Conservation (phyloP, 805 yeast species). For the Cyberlindnera bimundalis region DNA sequence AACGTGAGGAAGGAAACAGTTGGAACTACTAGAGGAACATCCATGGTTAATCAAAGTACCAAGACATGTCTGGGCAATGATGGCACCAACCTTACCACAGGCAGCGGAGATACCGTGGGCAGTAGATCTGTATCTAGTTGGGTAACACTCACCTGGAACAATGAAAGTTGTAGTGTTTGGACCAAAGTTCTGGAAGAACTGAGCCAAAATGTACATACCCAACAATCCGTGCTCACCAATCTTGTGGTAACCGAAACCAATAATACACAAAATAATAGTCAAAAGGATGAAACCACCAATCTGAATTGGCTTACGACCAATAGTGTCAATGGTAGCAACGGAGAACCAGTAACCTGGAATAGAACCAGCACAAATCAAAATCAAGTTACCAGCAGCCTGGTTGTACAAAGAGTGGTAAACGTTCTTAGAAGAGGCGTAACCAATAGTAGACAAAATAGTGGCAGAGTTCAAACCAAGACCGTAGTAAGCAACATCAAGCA, state of each 20-base stretch:
- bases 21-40: constrained; percentile 51
- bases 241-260: constrained; percentile 82
- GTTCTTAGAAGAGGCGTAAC: constrained; percentile 70
- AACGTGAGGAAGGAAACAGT: constrained; percentile 87
- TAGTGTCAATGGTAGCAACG: constrained; percentile 71
- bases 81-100: constrained; percentile 88
- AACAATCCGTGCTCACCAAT: constrained; percentile 62
- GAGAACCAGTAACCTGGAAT: constrained; percentile 92
- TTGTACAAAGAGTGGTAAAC: constrained; percentile 70
- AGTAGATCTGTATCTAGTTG: constrained; percentile 92
- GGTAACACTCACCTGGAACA: constrained; percentile 89
- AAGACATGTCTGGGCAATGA: constrained; percentile 81
- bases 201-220: constrained; percentile 75
- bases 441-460: constrained; percentile 74
- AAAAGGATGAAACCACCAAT: constrained; percentile 68
- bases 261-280: constrained; percentile 69
- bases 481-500: constrained; percentile 85
- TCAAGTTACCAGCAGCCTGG: constrained; percentile 87
- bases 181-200: constrained; percentile 89
- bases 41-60: constrained; percentile 81
- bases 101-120: constrained; percentile 97
- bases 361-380: constrained; percentile 90
- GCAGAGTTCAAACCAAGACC: constrained; percentile 86
- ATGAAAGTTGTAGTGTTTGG: constrained; percentile 91
- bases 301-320: constrained; percentile 87